phyloP scores from a whole-genome alignment of 148 eudicot species.

The Pouteria glomerata region DNA sequence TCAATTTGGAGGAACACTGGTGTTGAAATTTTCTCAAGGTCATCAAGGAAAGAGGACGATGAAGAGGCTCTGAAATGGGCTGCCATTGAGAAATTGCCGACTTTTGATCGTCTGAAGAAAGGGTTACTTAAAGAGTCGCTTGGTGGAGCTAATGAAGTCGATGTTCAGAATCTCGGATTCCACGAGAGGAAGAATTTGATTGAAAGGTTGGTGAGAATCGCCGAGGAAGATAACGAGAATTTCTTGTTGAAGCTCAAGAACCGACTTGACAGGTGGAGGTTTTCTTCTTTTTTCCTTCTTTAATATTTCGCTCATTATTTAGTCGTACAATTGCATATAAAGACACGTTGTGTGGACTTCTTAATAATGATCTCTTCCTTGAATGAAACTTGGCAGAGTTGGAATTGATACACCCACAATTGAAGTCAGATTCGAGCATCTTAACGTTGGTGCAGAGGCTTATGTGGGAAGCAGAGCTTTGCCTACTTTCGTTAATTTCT shows the following conservation, averaged over 20 bases:
- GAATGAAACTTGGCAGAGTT: slow-evolving; percentile 34
- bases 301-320: background rate
- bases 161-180: slow-evolving; percentile 31
- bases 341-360: background rate
- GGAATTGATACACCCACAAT: slow-evolving; percentile 61
- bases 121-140: slow-evolving; percentile 38
- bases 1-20: slow-evolving; percentile 35
- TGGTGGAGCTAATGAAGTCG: slow-evolving; percentile 37
- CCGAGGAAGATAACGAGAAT: too few species aligned
- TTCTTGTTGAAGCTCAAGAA: too few species aligned
- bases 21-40: slow-evolving; percentile 32
- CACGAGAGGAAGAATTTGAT: slow-evolving; percentile 37
- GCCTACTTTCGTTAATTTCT: slow-evolving; percentile 48
- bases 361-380: background rate
- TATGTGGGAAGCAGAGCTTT: too few species aligned
- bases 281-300: background rate
- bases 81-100: slow-evolving; percentile 54
- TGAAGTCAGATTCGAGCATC: slow-evolving; percentile 55
- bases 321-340: background rate
- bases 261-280: slow-evolving; percentile 39
- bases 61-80: slow-evolving; percentile 69
- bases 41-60: slow-evolving; percentile 43
- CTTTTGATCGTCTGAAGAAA: slow-evolving; percentile 47
- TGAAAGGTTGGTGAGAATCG: slow-evolving; percentile 37
- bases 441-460: slow-evolving; percentile 55